These are phyloP conservation scores for Corniculantispora saksenae DNA, from an alignment of 2,329 filamentous ascomycete genomes.

Conservation along the genomic window DNA sequence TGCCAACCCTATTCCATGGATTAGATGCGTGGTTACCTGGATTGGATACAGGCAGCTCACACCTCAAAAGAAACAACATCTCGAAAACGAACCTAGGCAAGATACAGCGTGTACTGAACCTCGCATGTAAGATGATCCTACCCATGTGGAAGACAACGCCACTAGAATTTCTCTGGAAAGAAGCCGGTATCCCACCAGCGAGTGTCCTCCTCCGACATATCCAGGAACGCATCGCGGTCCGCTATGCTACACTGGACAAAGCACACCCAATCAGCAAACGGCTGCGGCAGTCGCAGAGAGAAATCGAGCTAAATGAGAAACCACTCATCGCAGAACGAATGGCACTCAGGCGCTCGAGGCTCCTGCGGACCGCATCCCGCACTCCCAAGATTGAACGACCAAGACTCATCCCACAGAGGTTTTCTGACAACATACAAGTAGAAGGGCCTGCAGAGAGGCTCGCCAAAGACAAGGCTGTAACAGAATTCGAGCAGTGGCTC, in stretches of 20 bases:
- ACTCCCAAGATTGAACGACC: neutral
- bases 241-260: no score
- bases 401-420: constrained; percentile 10
- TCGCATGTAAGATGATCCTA: neutral
- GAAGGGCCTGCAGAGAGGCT: neutral
- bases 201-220: no score
- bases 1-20: constrained; percentile 3
- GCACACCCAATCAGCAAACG: no score
- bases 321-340: constrained; percentile 9
- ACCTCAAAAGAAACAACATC: constrained; percentile 2
- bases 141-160: no score
- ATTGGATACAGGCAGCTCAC: neutral
- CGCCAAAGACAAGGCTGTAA: neutral
- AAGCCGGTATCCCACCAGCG: no score
- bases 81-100: constrained; percentile 9
- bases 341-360: neutral
- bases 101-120: constrained; percentile 6
- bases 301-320: no score
- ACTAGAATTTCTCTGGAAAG: no score
- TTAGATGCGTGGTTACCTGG: constrained; percentile 5
- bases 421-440: constrained; percentile 1
- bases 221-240: no score
- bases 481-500: no score
- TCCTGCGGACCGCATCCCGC: neutral
- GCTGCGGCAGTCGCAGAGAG: no score